A percentile compares a stretch with the other conserved stretches of the same genome.
These are phyloP conservation scores for Liriodendron chinense DNA, from an alignment of 164 flowering plant species.

Conservation along the genomic window DNA sequence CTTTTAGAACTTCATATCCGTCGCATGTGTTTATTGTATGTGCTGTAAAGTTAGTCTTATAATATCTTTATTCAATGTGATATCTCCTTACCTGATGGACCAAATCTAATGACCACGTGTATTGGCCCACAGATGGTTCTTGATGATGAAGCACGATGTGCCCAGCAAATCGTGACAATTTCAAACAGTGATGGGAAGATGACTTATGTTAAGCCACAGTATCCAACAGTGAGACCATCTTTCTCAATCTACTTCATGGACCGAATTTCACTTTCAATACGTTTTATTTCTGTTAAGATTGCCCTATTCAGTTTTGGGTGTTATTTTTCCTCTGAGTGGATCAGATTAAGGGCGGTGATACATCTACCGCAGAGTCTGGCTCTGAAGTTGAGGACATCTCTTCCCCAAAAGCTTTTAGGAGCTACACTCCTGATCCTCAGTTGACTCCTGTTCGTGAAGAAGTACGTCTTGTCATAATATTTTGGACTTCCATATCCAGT, in stretches of 20 bases:
- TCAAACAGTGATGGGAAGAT: slow-evolving; percentile 71
- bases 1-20: background rate
- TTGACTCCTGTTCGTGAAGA: slow-evolving; percentile 93
- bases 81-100: background rate
- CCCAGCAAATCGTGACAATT: slow-evolving; percentile 73
- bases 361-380: slow-evolving; percentile 91
- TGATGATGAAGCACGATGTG: slow-evolving; percentile 60
- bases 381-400: slow-evolving; percentile 88
- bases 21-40: background rate
- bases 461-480: slow-evolving; percentile 28
- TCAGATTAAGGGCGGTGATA: slow-evolving; percentile 77
- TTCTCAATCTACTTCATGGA: background rate
- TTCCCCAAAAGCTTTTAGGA: slow-evolving; percentile 64
- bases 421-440: slow-evolving; percentile 47
- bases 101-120: background rate
- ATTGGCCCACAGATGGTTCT: slow-evolving; percentile 37
- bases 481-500: background rate
- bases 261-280: background rate
- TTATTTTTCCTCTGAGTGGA: background rate
- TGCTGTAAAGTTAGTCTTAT: background rate
- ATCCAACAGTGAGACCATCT: slow-evolving; percentile 43
- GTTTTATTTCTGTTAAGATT: too few relatives aligned
- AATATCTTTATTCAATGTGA: background rate
- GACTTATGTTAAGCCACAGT: slow-evolving; percentile 71
- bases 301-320: background rate